Evolutionary conservation across 768 basidiomycete genomes (phyloP), one percentile per base, ranked within the genome.

Genomic region (Baorangia bicolor): DNA sequence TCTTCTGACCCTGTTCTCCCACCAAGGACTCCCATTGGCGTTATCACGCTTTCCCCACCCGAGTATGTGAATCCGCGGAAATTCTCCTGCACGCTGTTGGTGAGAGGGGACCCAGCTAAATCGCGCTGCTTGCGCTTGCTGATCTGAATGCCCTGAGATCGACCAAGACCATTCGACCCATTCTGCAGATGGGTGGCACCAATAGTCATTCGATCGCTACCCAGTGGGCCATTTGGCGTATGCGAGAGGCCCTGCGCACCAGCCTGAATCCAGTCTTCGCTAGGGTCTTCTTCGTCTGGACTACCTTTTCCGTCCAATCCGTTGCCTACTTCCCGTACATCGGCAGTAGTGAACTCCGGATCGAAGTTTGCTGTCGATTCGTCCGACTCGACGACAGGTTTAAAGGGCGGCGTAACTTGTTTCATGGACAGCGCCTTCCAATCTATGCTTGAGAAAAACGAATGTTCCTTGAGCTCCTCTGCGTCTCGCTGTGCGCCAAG

Each of bases 291-390:
- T 62, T 82, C 82, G 55, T 81, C 79, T 13, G 79, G 69, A 30
- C 58, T 70, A 9, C 62, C 28, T 33, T 77, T 77, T 56, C 79
- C 78, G 40, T 84, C 79, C 37, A 80, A 70, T 48, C 73, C 78
- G 7, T 81, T 77, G 46, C 80, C 88, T 57, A 83, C 81, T 58
- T 92, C 86, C 16, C 86, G 82, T 49, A 98, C 79, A 69, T 96
- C 90, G n/a, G 92, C 89, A 25, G 85, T 81, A 5, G 97, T 99
- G 74, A 99, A 99, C 74, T 98, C 94, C 28, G 94, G 92, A 70
- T 99, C 97, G 68, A 99, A 99, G 77, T 98, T 98, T 60, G 87
- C 86, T n/a, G 93, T 94, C 16, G 90, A 93, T 74, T 99, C 97
- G 77, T 99, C 97, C 18, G 93, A 96, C 73, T 98, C 95, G 59